These are phyloP conservation scores for Hypericum androsaemum DNA, from an alignment of 345 rosid genomes.

Conservation along the genomic window DNA sequence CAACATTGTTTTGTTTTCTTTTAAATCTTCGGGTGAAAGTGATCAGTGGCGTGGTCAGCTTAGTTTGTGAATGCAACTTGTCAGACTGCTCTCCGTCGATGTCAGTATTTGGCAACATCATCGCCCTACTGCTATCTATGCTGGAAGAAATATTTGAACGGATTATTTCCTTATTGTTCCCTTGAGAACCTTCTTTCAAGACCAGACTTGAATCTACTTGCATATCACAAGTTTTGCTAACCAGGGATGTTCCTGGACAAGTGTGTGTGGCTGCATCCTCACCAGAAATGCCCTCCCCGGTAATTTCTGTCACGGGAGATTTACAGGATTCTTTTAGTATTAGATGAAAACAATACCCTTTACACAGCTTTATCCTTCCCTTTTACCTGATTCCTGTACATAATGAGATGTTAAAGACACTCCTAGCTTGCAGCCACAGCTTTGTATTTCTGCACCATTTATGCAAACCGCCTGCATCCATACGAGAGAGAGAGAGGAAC, in stretches of 20 bases:
- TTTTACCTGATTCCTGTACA: slow-evolving; percentile 6
- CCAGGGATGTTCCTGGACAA: slow-evolving; percentile 9
- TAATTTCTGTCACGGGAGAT: slow-evolving; percentile 6
- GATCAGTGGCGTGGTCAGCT: slow-evolving; percentile 17
- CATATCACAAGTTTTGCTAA: slow-evolving; percentile 2
- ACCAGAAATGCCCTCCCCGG: slow-evolving; percentile 11
- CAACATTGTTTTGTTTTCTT: slow-evolving; percentile 17
- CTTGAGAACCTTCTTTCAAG: slow-evolving; percentile 2
- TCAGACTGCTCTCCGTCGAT: background rate
- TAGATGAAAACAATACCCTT: slow-evolving; percentile 11
- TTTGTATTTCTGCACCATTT: slow-evolving; percentile 11
- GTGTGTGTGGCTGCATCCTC: slow-evolving; percentile 11
- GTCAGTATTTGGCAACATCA: too few relatives aligned
- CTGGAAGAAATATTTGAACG: slow-evolving; percentile 9
- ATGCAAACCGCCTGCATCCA: slow-evolving; percentile 11
- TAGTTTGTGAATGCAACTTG: slow-evolving; percentile 10
- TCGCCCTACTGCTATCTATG: slow-evolving; percentile 4
- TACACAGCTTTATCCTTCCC: slow-evolving; percentile 13
- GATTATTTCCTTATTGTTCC: slow-evolving; percentile 6
- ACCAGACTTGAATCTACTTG: slow-evolving; percentile 9
- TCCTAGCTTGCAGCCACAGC: slow-evolving; percentile 18
- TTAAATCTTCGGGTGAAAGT: slow-evolving; percentile 33
- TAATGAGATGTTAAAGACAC: slow-evolving; percentile 13
- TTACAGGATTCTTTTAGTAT: slow-evolving; percentile 7
- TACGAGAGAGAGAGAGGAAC: slow-evolving; percentile 1